Evolutionary conservation across 2,329 filamentous ascomycete species (phyloP).

Genomic region (Tolypocladium ovalisporum): DNA sequence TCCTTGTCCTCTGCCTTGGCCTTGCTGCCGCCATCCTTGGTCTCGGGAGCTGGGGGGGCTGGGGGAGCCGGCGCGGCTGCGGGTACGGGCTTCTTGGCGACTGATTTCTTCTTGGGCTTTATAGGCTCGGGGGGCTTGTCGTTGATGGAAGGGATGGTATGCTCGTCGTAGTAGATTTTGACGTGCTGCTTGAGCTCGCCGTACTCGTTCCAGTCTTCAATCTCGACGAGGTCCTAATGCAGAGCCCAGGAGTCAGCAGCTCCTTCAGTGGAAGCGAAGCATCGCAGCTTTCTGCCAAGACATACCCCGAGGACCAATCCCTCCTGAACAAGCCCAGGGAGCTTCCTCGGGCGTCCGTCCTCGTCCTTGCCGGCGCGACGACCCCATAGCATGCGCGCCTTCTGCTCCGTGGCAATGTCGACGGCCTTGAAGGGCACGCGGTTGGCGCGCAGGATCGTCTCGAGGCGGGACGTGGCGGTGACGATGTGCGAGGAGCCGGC

Average conservation of each 20-base stretch:
- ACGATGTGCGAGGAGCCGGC: constrained; percentile 93
- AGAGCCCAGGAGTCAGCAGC: background rate
- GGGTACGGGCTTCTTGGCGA: constrained; percentile 8
- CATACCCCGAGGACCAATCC: constrained; percentile 76
- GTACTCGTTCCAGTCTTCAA: constrained; percentile 99
- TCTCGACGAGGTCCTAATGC: constrained; percentile 72
- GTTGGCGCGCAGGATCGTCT: constrained; percentile 93
- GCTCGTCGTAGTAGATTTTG: constrained; percentile 53
- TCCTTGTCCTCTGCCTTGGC: background rate
- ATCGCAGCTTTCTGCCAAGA: constrained; percentile 11
- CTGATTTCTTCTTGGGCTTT: constrained; percentile 13
- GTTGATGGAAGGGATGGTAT: constrained; percentile 45
- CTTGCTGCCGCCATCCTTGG: constrained; percentile 8
- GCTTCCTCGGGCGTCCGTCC: constrained; percentile 54
- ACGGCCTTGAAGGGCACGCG: constrained; percentile 87
- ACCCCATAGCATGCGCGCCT: constrained; percentile 80
- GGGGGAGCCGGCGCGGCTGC: constrained; percentile 8
- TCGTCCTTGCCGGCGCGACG: constrained; percentile 66
- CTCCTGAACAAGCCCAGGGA: constrained; percentile 82
- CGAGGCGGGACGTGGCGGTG: constrained; percentile 87
- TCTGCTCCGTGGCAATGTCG: constrained; percentile 83
- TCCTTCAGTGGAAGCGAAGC: background rate
- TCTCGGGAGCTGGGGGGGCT: constrained; percentile 11
- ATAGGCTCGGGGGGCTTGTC: constrained; percentile 34
- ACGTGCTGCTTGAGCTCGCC: constrained; percentile 87